Evolutionary conservation across 345 rosid genomes (phyloP), one percentile per base, ranked within the genome.

Genomic region (Sisymbrium irio): DNA sequence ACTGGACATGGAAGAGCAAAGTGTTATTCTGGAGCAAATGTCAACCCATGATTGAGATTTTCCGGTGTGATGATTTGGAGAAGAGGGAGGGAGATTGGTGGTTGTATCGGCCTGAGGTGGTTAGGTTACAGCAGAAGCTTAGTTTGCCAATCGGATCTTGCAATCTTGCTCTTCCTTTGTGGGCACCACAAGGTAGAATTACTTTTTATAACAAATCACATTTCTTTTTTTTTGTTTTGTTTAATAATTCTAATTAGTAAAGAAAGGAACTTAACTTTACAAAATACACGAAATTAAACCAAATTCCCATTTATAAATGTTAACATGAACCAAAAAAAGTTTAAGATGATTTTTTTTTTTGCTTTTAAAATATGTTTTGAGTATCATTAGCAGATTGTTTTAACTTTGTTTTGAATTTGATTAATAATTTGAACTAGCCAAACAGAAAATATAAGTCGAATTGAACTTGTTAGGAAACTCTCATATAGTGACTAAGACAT

Each of bases 41-140:
- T 68, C 74, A 85, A 80, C 97, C 99, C 14, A 92, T 95, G 99
- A 37, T 87, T 74, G 99, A 92, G 84, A 32, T 95, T 18, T 90
- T 95, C 75, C 77, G 90, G 72, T 95, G 99, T 65, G 79, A 86
- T 62, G 99, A 91, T 57, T 71, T 92, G 90, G 89, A 82, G 44
- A 82, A 78, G 76, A 79, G 74, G 62, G 96, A 90, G 71, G 88
- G 83, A 3, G 89, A 90, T 65, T 92, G 98, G 97, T 92, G 97
- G 98, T 83, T 76, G 69, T 95, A 85, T 65, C 78, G 82, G 72
- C 87, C 94, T 46, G 87, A 80, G 37, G 74, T 84, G 47, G 69
- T 73, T 19, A 84, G 85, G 86, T 71, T 95, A 72, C 84, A 87
- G 22, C 96, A 89, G 12, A 92, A 87, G 66, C 81, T 90, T 60